Conservation (phyloP, 257 asterid species). For the Petrea volubilis region DNA sequence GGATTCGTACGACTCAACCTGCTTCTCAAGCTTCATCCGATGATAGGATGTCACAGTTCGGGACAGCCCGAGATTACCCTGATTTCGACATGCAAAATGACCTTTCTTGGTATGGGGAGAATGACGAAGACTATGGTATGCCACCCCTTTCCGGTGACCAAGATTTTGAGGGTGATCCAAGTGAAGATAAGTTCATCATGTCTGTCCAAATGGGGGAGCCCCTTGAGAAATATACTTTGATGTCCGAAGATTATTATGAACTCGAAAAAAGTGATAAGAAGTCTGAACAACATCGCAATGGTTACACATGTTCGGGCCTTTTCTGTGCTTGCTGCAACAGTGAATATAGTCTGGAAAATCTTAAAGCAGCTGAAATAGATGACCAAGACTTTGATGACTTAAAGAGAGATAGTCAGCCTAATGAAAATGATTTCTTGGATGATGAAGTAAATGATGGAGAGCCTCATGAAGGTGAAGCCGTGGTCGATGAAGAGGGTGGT, state of each 20-base stretch:
- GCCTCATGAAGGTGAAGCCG: slow-evolving; percentile 35
- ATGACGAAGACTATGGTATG: slow-evolving; percentile 64
- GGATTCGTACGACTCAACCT: slow-evolving; percentile 43
- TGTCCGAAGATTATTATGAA: slow-evolving; percentile 20
- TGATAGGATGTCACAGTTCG: slow-evolving; percentile 76
- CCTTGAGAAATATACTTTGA: slow-evolving; percentile 30
- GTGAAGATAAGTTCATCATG: slow-evolving; percentile 78
- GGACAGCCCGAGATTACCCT: slow-evolving; percentile 86
- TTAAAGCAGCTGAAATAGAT: slow-evolving; percentile 22
- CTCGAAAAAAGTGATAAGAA: slow-evolving; percentile 24
- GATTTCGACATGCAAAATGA: slow-evolving; percentile 84
- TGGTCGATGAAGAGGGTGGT: slow-evolving; percentile 44
- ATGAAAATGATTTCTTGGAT: slow-evolving; percentile 17
- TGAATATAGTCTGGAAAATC: slow-evolving; percentile 21
- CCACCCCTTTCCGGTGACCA: slow-evolving; percentile 55
- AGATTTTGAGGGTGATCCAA: slow-evolving; percentile 50
- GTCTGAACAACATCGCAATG: slow-evolving; percentile 28
- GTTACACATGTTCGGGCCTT: slow-evolving; percentile 42
- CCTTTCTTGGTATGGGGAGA: slow-evolving; percentile 66
- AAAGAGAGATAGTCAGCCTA: slow-evolving; percentile 26
- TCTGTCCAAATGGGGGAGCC: slow-evolving; percentile 42
- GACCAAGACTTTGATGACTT: slow-evolving; percentile 28
- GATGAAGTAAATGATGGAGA: slow-evolving; percentile 30
- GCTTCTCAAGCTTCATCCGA: slow-evolving; percentile 81
- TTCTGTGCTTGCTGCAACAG: slow-evolving; percentile 57